Evolutionary conservation across 331 rosid genomes (phyloP), one percentile per base, ranked within the genome.

Genomic region (Quercus tomentella): DNA sequence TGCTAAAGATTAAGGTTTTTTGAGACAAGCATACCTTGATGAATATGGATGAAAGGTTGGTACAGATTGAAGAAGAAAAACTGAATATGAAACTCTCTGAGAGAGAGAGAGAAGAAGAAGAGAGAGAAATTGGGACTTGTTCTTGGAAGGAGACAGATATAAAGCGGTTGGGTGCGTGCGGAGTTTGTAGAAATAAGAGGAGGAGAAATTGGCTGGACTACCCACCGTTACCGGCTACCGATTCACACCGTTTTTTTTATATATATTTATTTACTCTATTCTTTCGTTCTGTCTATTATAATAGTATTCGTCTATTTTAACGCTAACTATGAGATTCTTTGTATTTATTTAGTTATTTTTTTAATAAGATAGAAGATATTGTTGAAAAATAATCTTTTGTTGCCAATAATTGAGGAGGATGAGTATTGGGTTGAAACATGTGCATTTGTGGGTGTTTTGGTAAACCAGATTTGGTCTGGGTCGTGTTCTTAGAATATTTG

Each of bases 211-310:
- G 81, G 81, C 80, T 58, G 76, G 83, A 79, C 84, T 63, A 30
- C 41, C 84, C 81, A 55, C 61, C 30, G 25, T 87, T 63, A 88
- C 92, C 86, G 82, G 85, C 26, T 81, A 90, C 97, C 89, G 80
- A 76, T 82, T 21, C 70, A 43, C 10, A 68, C 83, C 58, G 10
- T 49, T 73, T 15, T 20, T 20, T 26, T 18, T 0, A 0, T 4
- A 6, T 33, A 5, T 49, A 15, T 31, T 30, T 35, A 41, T 14
- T 75, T 10, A 15, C 37, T 26, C 45, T 8, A 41, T 41, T 41
- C 12, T 41, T 41, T 41, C 45, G 12, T 41, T 41, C 45, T 41
- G 1, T 41, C 63, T 45, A 0, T 43, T 0, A 14, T 23, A 35
- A 6, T 43, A 35, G 41, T 35, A 25, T 71, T 49, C n/a, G 4